Base-by-base conservation (phyloP, 371 early-diverging fungal species). In the Cokeromyces recurvatus region DNA sequence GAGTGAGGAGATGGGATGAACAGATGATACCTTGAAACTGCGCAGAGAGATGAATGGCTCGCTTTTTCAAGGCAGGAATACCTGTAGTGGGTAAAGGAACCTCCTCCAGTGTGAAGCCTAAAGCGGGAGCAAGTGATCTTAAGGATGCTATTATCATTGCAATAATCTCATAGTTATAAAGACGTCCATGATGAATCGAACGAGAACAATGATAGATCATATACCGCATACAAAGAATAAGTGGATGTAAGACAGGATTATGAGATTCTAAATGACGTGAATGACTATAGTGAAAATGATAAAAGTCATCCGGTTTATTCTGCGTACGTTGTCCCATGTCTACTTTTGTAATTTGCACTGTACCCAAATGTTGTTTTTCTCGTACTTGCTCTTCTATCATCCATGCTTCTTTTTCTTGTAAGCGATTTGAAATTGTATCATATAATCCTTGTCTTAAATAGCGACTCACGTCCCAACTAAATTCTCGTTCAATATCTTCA, bases 401-500 rank as follows among this genome's bases (percentile, higher is more conserved):
- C 11, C n/a, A 16, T 8, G 32, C 14, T 9, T 32, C 15, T 21
- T 20, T 21, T 20, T 43, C n/a, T 21, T 34, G 32, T 12, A 34
- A 7, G 2, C 32, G 43, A 14, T 21, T 22, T 7, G n/a, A 3
- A 14, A 49, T 20, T 9, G 64, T 32, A 0, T 66, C 63, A 53
- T 81, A 81, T 0, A 78, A 23, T 44, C 56, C 65, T 25, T 72
- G 64, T 23, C 82, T 66, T 23, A 81, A 36, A 20, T 59, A 55
- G 20, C 67, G 52, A 11, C 79, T 74, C 1, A 68, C 57, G 20
- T 62, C 20, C 78, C 79, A 78, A 19, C 74, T 71, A 7, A 58
- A 64, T 44, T 67, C 65, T 21, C 68, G 51, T 38, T 68, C 65
- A 9, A 68, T 48, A 42, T 81, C 82, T 48, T 81, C 82, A 22